Base-by-base conservation (phyloP, 1,139 yeast genomes). In the Neolecta irregularis region DNA sequence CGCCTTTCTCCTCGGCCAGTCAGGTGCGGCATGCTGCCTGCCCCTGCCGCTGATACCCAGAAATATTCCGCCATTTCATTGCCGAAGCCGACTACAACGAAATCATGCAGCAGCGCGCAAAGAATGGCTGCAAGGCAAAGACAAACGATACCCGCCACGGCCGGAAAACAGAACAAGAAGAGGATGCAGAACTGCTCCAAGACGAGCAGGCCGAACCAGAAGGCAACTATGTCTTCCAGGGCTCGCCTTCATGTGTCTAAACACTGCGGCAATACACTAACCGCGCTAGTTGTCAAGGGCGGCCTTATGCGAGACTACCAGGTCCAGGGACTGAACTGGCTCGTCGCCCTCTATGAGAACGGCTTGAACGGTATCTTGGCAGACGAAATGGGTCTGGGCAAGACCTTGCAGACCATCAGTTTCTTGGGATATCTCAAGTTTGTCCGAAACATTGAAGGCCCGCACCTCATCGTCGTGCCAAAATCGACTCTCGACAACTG, bases 341-440 rank as follows among this genome's bases (percentile, higher is more conserved):
- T 88, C 46, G 96, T 95, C 13, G 85, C 83, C 53, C 64, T 88
- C 46, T 91, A 91, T 52, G 96, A 88, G 54, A 96, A 88, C 58
- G 96, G 96, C 60, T 88, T 91, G 53, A 88, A 91, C 54, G 98
- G 98, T 56, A 88, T 88, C 45, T 65, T 88, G 40, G 98, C 98
- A 5, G 98, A 88, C 60, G 98, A 88, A 59, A 88, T 88, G 98
- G 98, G 98, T 43, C 67, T 88, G 44, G 98, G 98, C 53, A 88
- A 88, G 55, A 88, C 99, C 0, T 95, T 91, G 15, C 98, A 88
- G 60, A 77, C 93, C 50, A 88, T 88, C 33, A 80, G 95, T 11
- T 85, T 88, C 48, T 60, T 88, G 38, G 96, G 94, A 1, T 83
- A 80, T 53, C 61, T 88, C 40, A 64, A 95, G 45, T 80, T 79